These are phyloP conservation scores for Huntiella omanensis DNA, from an alignment of 2,329 filamentous ascomycete species.

Conservation along the genomic window DNA sequence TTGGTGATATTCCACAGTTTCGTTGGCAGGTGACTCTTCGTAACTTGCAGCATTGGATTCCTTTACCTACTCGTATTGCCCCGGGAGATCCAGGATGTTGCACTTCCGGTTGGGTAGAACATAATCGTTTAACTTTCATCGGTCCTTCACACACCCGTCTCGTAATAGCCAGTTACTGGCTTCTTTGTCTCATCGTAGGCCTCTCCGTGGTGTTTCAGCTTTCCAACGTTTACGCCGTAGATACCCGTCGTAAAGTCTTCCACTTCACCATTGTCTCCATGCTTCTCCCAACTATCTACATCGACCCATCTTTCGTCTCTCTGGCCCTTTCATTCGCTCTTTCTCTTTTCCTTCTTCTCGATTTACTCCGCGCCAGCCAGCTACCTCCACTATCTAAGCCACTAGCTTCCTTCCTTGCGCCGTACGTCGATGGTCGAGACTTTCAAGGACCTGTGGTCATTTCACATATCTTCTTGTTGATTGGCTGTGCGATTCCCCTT, in stretches of 20 bases:
- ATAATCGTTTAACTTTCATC: conserved; percentile 42
- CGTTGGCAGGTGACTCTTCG: conserved; percentile 51
- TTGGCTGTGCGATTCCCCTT: conserved; percentile 85
- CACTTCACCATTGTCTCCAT: conserved; percentile 97
- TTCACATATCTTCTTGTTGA: conserved; percentile 85
- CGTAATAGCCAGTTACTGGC: conserved; percentile 54
- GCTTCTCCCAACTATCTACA: conserved; percentile 69
- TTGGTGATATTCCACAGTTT: conserved; percentile 58
- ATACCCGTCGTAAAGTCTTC: conserved; percentile 91
- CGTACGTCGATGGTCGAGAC: conserved; percentile 87
- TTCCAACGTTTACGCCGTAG: conserved; percentile 66
- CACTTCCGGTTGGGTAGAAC: conserved; percentile 40
- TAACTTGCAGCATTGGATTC: conserved; percentile 57
- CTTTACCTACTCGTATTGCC: conserved; percentile 35
- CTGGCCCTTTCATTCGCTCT: conserved; percentile 66
- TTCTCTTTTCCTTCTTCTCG: conserved; percentile 70
- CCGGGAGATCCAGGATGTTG: conserved; percentile 19
- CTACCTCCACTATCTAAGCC: conserved; percentile 76
- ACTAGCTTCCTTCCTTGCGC: conserved; percentile 69
- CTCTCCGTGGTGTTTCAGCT: conserved; percentile 57
- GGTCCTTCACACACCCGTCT: conserved; percentile 73
- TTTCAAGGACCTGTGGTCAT: conserved; percentile 87
- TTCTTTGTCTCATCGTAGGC: conserved; percentile 48
- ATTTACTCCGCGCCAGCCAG: conserved; percentile 77
- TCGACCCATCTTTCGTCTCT: conserved; percentile 70